These are phyloP conservation scores for Gamsiella multidivaricata DNA, from an alignment of 192 early-diverging fungal species.

Conservation along the genomic window DNA sequence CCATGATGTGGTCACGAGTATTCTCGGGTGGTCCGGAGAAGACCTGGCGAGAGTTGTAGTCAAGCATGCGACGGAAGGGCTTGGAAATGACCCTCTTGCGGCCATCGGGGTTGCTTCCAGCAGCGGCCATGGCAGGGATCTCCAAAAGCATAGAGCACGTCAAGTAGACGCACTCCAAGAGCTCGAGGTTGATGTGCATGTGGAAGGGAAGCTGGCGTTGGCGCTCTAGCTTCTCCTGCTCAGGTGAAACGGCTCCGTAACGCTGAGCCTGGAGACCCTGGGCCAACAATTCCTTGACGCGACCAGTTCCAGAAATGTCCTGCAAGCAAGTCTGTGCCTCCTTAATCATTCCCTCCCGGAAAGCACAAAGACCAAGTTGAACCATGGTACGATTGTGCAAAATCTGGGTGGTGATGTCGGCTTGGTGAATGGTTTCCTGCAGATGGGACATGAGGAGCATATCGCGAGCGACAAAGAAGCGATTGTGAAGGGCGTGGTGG, in stretches of 20 bases:
- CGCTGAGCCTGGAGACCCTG: constrained; percentile 78
- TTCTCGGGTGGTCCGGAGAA: constrained; percentile 97
- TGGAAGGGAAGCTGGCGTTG: constrained; percentile 99
- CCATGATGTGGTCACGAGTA: constrained; percentile 99
- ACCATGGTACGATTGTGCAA: constrained; percentile 97
- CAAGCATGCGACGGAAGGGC: constrained; percentile 92
- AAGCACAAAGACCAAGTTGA: constrained; percentile 96
- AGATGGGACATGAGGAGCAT: constrained; percentile 98
- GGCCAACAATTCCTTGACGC: constrained; percentile 93
- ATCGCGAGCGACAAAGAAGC: constrained; percentile 92
- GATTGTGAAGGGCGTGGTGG: constrained; percentile 96
- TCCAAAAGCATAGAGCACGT: constrained; percentile 98
- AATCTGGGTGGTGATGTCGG: constrained; percentile 92
- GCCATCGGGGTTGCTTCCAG: constrained; percentile 63
- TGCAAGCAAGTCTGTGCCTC: constrained; percentile 89
- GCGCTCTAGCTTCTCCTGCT: constrained; percentile 93
- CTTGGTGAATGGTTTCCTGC: constrained; percentile 91
- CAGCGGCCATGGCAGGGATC: constrained; percentile 93
- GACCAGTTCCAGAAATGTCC: constrained; percentile 87
- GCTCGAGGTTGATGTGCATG: constrained; percentile 99
- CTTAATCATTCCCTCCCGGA: constrained; percentile 92
- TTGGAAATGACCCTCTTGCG: constrained; percentile 87
- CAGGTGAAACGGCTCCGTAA: constrained; percentile 84
- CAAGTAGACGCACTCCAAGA: constrained; percentile 96
- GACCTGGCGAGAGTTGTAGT: constrained; percentile 95